phyloP scores from a whole-genome alignment of 257 asterid genomes.

The Solanum dulcamara region DNA sequence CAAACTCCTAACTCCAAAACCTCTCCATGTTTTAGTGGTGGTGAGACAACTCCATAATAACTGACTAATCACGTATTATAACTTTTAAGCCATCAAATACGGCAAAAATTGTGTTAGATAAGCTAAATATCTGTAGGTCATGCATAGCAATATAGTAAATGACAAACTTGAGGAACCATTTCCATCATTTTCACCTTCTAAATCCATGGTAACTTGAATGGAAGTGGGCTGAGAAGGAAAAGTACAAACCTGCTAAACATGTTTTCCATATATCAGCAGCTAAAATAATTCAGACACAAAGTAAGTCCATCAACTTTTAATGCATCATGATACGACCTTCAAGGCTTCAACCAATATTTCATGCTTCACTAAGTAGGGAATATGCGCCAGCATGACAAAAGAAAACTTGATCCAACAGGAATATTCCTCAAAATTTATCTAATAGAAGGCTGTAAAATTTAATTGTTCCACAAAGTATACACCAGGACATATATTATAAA shows the following conservation, averaged over 20 bases:
- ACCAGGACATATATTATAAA: not conserved
- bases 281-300: not conserved
- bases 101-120: not conserved
- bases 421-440: not conserved
- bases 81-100: not conserved
- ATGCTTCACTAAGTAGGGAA: not conserved
- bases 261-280: not conserved
- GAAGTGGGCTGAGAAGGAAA: not conserved
- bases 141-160: not conserved
- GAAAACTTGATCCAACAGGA: not conserved
- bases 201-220: not conserved
- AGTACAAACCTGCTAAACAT: not conserved
- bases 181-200: not conserved
- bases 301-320: not conserved
- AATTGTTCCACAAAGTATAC: not conserved
- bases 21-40: not conserved
- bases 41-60: not conserved
- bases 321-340: not conserved
- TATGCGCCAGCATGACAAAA: not conserved
- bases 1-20: not conserved
- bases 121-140: not conserved
- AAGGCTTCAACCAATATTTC: not conserved
- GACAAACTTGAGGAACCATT: not conserved
- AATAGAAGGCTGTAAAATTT: not conserved
- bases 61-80: not conserved